Percentiles rank a stretch among this genome's conserved stretches.
These are phyloP conservation scores for Saccharomycopsis fibuligera DNA, from an alignment of 805 yeast genomes.

Conservation along the genomic window DNA sequence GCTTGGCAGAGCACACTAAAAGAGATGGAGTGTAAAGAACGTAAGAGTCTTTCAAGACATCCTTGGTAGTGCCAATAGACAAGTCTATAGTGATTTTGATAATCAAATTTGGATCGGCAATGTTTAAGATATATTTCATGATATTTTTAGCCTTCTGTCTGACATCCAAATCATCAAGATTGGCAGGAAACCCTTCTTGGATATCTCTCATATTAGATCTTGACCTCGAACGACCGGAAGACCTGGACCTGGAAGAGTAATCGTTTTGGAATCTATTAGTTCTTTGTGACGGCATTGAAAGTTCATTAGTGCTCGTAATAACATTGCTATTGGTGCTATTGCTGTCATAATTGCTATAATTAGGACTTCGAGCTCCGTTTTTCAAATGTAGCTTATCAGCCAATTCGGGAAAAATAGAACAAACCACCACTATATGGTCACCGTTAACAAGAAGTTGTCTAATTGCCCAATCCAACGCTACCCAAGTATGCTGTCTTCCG, in stretches of 20 bases:
- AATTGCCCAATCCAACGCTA: constrained; percentile 66
- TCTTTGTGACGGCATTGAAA: background rate
- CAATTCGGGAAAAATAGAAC: constrained; percentile 38
- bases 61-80: constrained; percentile 51
- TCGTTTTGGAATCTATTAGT: constrained; percentile 7
- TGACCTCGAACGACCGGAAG: background rate
- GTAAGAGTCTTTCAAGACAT: constrained; percentile 52
- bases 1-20: constrained; percentile 51
- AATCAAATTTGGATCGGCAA: constrained; percentile 38
- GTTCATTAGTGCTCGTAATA: background rate
- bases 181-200: background rate
- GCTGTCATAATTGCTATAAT: background rate
- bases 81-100: constrained; percentile 54
- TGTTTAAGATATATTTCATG: constrained; percentile 45
- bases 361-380: background rate
- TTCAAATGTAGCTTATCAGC: constrained; percentile 21
- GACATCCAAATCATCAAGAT: constrained; percentile 23
- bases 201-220: background rate
- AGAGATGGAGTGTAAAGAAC: constrained; percentile 55
- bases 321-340: background rate
- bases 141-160: constrained; percentile 41
- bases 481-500: constrained; percentile 79
- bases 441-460: constrained; percentile 51
- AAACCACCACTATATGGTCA: constrained; percentile 58
- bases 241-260: constrained; percentile 4